phyloP scores from a whole-genome alignment of 2,329 filamentous ascomycete species.

The Acarospora socialis region DNA sequence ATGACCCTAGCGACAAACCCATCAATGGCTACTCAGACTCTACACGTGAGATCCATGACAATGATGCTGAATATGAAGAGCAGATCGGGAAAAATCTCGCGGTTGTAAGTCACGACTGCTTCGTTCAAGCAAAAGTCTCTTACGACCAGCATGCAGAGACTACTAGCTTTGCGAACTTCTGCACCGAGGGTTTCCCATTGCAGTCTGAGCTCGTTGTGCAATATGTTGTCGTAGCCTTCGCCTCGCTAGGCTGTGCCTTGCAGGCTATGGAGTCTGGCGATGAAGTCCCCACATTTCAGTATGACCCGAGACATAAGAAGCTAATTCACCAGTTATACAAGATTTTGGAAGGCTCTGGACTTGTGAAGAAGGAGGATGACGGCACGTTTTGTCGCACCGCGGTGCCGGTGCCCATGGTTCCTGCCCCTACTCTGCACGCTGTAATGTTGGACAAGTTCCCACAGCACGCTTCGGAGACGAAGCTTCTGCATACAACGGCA shows the following conservation, averaged over 20 bases:
- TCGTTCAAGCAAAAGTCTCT: background rate
- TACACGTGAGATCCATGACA: too few species aligned
- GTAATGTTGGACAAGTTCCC: slow-evolving; percentile 20
- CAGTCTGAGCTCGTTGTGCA: slow-evolving; percentile 17
- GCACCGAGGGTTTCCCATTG: slow-evolving; percentile 11
- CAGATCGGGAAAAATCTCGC: background rate
- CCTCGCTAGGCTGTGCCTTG: slow-evolving; percentile 13
- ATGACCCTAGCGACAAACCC: too few species aligned
- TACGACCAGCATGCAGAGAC: slow-evolving; percentile 5
- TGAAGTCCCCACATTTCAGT: slow-evolving; percentile 8
- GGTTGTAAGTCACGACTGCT: slow-evolving; percentile 1
- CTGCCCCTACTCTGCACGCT: slow-evolving; percentile 15
- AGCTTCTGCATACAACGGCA: slow-evolving; percentile 23
- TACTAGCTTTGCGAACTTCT: slow-evolving; percentile 12
- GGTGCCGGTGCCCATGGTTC: slow-evolving; percentile 4
- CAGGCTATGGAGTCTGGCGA: slow-evolving; percentile 9
- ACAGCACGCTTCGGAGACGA: slow-evolving; percentile 20
- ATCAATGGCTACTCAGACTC: too few species aligned
- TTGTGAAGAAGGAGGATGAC: slow-evolving; percentile 8
- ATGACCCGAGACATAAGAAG: slow-evolving; percentile 8
- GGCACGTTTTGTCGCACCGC: slow-evolving; percentile 9
- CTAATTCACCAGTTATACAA: slow-evolving; percentile 14
- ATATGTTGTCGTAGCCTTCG: slow-evolving; percentile 19
- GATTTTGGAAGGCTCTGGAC: slow-evolving; percentile 11
- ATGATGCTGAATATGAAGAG: background rate